Base-by-base conservation (phyloP, 2,329 filamentous ascomycete species). In the Ophiostoma ulmi region DNA sequence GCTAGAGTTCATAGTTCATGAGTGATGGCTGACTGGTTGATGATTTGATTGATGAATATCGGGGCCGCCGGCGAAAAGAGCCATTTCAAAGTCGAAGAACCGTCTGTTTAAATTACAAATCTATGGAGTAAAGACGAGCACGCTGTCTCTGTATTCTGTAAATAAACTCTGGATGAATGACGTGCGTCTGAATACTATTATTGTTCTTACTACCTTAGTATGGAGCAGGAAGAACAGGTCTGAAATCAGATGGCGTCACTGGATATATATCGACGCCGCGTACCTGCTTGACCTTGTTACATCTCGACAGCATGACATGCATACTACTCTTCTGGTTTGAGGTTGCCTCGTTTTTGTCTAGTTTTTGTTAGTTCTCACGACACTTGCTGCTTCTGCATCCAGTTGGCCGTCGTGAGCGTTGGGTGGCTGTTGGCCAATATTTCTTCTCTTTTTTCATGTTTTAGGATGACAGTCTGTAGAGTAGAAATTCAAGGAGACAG, bases 61-160 rank as follows among this genome's bases (percentile, higher is more conserved):
- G 58, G 58, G 58, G 58, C 58, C 35, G 58, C 58, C 58, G 58
- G 58, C 14, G n/a, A 52, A 55, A 8, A 55, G 58, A 63, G 58
- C 58, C 58, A 63, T 63, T 35, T 35, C 5, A 11, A 63, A 63
- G 58, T 63, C 58, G 58, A 63, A 63, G 58, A 63, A 63, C 58
- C n/a, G 26, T 35, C 11, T 22, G n/a, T 63, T 52, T 31, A 63
- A 14, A 63, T 63, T 63, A 22, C 52, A 4, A 35, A 17, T 17
- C 44, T 26, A 58, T 26, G 17, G 44, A 48, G 44, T 48, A 39
- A 31, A 31, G 31, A 31, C 31, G 31, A 31, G 31, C 31, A 31
- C 31, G 31, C 31, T 31, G 31, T 31, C 31, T 31, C 31, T 31
- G 31, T 31, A 31, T 31, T 31, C 31, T 3, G 31, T 31, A 4